Percentiles rank a stretch among this genome's conserved stretches.
These are phyloP conservation scores for Botrytis hyacinthi DNA, from an alignment of 2,329 filamentous ascomycete species.

Conservation along the genomic window DNA sequence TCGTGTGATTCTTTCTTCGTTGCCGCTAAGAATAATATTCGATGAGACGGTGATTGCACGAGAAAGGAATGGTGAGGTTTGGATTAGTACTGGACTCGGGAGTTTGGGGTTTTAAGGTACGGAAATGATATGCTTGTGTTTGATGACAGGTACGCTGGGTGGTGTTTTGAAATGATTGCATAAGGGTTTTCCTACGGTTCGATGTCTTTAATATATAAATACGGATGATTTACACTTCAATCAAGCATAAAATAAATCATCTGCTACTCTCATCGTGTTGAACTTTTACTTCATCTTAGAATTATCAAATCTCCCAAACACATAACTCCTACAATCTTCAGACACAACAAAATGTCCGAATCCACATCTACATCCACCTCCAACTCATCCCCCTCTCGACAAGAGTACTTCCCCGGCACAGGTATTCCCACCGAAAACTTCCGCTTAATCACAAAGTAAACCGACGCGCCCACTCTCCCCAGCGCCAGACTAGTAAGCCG, in stretches of 20 bases:
- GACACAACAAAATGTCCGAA: neutral
- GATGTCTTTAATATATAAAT: too few relatives aligned
- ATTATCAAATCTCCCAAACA: neutral
- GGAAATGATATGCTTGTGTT: neutral
- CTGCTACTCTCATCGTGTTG: neutral
- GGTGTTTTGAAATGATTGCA: neutral
- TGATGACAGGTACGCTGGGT: neutral
- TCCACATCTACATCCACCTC: neutral
- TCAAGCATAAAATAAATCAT: neutral
- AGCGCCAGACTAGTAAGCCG: neutral
- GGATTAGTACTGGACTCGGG: rapidly evolving
- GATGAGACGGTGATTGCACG: neutral
- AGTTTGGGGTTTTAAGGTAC: rapidly evolving
- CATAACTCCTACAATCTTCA: neutral
- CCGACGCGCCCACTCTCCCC: neutral
- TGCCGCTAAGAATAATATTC: rapidly evolving
- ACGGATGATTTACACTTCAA: neutral
- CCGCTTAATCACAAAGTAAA: neutral
- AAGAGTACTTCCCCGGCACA: neutral
- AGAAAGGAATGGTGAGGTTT: neutral
- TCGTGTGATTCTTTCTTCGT: neutral
- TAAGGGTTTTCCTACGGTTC: too few relatives aligned
- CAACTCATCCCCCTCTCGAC: neutral
- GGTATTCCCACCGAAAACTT: neutral
- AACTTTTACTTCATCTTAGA: neutral